Base-by-base conservation (phyloP, 257 asterid species). In the Fraxinus cuspidata region DNA sequence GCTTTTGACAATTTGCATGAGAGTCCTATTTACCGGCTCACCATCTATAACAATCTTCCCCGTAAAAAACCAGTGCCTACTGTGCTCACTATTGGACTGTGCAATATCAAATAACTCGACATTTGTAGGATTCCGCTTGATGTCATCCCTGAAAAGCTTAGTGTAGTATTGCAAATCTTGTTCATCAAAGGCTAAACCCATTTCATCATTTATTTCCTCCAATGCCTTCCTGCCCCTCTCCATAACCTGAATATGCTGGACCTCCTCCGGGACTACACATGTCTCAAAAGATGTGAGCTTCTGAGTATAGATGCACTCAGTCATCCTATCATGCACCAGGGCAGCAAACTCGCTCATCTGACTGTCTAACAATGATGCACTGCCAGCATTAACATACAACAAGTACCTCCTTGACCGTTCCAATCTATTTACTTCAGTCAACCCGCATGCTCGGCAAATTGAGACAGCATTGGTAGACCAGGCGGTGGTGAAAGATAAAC, bases 401-500 rank as follows among this genome's bases (percentile, higher is more conserved):
- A 91, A 74, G 81, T 95, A 95, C 77, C 97, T 89, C 86, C 98
- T 90, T 0, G 96, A 95, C 16, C 92, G 83, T 72, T 95, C 99
- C 76, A 93, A 77, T 78, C 99, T 88, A 76, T 74, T 87, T 75
- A 91, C 81, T 79, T 93, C 97, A 16, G 87, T 85, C 88, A 95
- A 87, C 66, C 92, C 91, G 69, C 98, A 95, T 23, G 99, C 90
- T 83, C 81, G 88, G 81, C 96, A 95, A 67, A 95, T 88, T 12
- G 98, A 95, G 9, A 91, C 98, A 1, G 99, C 99, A 82, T 93
- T 95, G 29, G 98, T 81, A 38, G 99, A 95, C 98, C 98, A 95
- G 6, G 99, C 97, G 29, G 98, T 93, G 53, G 97, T 93, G 81
- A 95, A 95, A 66, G 99, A 95, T 77, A 93, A 68, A 67, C 98